Base-by-base conservation (phyloP, 106 monocot genomes). In the Acanthochlamys bracteata region DNA sequence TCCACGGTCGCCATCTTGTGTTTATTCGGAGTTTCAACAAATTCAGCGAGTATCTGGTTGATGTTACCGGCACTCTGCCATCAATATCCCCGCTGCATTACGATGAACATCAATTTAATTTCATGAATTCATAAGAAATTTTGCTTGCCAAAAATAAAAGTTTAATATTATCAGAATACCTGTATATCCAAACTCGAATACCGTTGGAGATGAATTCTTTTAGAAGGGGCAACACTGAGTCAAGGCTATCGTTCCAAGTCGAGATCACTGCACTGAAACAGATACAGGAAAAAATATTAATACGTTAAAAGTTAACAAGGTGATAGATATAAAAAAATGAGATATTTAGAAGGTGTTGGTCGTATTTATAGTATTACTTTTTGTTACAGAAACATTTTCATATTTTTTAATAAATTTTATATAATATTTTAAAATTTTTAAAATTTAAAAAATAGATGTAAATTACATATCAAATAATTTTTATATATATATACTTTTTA, bases 31-130 rank as follows among this genome's bases (percentile, higher is more conserved):
- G 71, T 7, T 66, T 17, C 8, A 76, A 70, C 42, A 57, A 6
- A 59, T 66, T 76, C 21, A 76, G 45, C 25, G 76, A 70, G 26
- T 71, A 71, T 71, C 70, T 76, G 24, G 65, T 76, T 41, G 70
- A 70, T 49, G 76, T 76, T 24, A 76, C 41, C n/a, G 76, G 76
- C 15, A 76, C 71, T 21, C 70, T 70, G 1, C 76, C 76, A 59
- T 76, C 76, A n/a, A 66, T 25, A 15, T 76, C 76, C 41, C 76
- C 76, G 65, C 76, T 76, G 65, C 53, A 65, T 41, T 46, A 51
- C 21, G 20, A 66, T 9, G 10, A 24, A 8, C 20, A 7, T 3
- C 25, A 40, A n/a, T 25, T 12, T 22, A 45, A 47, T 47, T 9
- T 6, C 33, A 33, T 33, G 4, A 33, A 33, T 33, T 33, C 6